Conservation (phyloP, 345 rosid genomes). For the Syzygium aqueum region DNA sequence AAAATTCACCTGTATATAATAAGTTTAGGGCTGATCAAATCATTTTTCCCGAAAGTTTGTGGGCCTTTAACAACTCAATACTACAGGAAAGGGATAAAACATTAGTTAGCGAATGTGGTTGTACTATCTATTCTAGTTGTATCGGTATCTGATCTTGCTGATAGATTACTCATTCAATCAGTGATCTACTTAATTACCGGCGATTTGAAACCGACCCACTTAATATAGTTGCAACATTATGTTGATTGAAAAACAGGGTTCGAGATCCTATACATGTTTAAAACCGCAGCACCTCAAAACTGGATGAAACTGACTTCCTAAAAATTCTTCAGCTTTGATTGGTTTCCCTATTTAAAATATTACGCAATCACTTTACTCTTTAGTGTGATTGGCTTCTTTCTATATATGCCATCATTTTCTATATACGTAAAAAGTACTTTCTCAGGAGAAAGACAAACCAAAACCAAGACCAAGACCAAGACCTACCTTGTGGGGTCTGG, state of each 20-base stretch:
- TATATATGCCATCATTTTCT: background rate
- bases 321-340: background rate
- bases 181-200: background rate
- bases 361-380: background rate
- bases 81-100: background rate
- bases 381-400: background rate
- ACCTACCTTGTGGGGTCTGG: background rate
- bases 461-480: background rate
- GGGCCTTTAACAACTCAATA: background rate
- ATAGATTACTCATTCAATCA: background rate
- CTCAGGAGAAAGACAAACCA: background rate
- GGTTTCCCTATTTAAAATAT: too few relatives aligned
- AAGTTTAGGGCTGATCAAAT: rapidly evolving
- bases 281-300: background rate
- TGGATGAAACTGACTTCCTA: background rate
- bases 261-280: background rate
- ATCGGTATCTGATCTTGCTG: background rate
- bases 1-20: rapidly evolving
- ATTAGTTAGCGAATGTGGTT: too few relatives aligned
- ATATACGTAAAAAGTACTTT: background rate
- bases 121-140: background rate
- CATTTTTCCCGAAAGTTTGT: background rate
- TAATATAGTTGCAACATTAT: background rate
- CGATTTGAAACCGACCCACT: background rate
- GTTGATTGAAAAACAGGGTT: background rate